Percentiles rank a stretch among this genome's conserved stretches.
Evolutionary conservation across 768 basidiomycete species (phyloP).

Genomic region (Tulasnella sp.): DNA sequence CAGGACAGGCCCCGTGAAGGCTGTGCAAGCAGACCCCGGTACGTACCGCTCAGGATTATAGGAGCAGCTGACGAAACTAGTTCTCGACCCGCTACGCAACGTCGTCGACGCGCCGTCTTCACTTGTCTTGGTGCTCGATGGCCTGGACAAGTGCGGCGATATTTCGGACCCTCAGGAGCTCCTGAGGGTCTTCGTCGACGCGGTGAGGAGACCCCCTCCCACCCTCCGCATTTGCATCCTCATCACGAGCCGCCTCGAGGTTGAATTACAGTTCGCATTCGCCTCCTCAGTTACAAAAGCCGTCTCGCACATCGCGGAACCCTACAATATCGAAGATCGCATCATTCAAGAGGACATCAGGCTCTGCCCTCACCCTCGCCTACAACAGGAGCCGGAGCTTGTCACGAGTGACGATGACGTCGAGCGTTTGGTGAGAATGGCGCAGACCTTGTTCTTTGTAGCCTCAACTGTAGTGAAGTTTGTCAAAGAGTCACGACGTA

Average conservation of each 20-base stretch:
- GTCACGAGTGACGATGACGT: neutral
- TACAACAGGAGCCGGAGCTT: too few relatives aligned
- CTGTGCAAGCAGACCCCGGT: too few relatives aligned
- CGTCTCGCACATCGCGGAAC: neutral
- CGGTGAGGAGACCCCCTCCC: neutral
- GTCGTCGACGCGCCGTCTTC: neutral
- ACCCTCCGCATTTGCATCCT: constrained; percentile 24
- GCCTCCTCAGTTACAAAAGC: too few relatives aligned
- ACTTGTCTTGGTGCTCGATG: constrained; percentile 30
- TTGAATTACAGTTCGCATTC: constrained; percentile 19
- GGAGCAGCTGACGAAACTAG: too few relatives aligned
- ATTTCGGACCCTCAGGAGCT: constrained; percentile 12
- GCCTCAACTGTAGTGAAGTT: too few relatives aligned
- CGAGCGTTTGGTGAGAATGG: too few relatives aligned
- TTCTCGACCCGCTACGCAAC: constrained; percentile 13
- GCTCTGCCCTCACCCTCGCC: constrained; percentile 3
- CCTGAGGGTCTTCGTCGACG: constrained; percentile 21
- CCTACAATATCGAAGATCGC: constrained; percentile 13
- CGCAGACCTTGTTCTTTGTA: too few relatives aligned
- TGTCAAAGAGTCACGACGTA: too few relatives aligned
- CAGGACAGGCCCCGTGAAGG: too few relatives aligned
- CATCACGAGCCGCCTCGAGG: constrained; percentile 27
- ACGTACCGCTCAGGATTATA: too few relatives aligned
- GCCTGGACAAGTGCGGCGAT: constrained; percentile 28
- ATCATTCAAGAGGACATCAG: constrained; percentile 12